A percentile compares a stretch with the other conserved stretches of the same genome.
Conservation (phyloP, 805 yeast genomes). For the Saccharomycopsis babjevae region DNA sequence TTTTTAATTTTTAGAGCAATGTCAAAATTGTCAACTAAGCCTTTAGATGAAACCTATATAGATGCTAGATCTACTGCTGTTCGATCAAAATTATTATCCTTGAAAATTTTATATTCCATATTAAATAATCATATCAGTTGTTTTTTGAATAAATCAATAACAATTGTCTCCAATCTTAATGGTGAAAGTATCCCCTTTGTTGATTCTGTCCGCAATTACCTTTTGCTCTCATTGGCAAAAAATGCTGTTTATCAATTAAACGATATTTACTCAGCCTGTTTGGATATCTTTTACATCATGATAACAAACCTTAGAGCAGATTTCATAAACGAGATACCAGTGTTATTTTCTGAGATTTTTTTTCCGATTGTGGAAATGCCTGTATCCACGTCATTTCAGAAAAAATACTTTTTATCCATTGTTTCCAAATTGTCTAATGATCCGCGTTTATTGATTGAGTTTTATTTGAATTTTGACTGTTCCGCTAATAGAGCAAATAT, state of each 20-base stretch:
- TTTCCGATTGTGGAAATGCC: conserved; percentile 90
- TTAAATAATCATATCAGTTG: conserved; percentile 77
- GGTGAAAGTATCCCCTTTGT: conserved; percentile 54
- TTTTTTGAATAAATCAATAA: conserved; percentile 51
- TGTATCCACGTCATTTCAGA: conserved; percentile 87
- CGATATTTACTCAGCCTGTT: conserved; percentile 82
- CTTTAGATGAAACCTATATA: conserved; percentile 62
- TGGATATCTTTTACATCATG: conserved; percentile 89
- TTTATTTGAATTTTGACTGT: conserved; percentile 93
- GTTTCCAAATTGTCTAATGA: conserved; percentile 76
- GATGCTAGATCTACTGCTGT: conserved; percentile 89
- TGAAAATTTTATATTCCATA: conserved; percentile 80
- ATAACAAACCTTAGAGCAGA: conserved; percentile 74
- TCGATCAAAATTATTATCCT: conserved; percentile 79
- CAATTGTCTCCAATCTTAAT: conserved; percentile 39
- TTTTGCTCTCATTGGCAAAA: conserved; percentile 73
- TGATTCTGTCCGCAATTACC: conserved; percentile 73
- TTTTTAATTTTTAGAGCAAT: conserved; percentile 86
- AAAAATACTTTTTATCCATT: conserved; percentile 73
- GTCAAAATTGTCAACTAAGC: conserved; percentile 85
- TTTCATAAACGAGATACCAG: conserved; percentile 89
- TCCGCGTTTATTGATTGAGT: conserved; percentile 84
- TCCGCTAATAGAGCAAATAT: conserved; percentile 71
- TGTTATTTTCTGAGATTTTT: conserved; percentile 84
- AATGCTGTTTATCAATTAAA: conserved; percentile 89